Conservation (phyloP, 208 protist species). For the Naegleria lovaniensis region DNA sequence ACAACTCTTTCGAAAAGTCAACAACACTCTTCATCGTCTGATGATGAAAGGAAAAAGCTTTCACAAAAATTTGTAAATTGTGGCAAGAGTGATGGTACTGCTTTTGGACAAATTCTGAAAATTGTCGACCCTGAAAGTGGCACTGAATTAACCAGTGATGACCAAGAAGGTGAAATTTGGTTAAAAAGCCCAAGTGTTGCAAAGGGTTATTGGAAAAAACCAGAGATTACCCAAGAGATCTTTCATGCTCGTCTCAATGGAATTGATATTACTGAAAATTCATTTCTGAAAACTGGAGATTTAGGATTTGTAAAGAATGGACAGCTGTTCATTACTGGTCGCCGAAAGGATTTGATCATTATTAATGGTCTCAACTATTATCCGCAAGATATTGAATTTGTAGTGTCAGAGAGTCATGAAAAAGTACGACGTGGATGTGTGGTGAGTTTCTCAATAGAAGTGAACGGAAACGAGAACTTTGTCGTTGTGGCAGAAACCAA, state of each 20-base stretch:
- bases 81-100: background rate
- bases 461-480: background rate
- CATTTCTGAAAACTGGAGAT: conserved; percentile 18
- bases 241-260: background rate
- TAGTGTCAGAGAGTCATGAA: background rate
- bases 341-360: conserved; percentile 5
- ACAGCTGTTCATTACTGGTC: background rate
- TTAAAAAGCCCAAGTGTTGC: background rate
- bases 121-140: background rate
- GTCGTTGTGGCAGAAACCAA: background rate
- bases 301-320: background rate
- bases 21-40: too few species aligned
- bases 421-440: background rate
- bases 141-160: background rate
- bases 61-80: background rate
- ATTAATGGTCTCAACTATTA: background rate
- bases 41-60: background rate
- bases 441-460: background rate
- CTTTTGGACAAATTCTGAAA: background rate
- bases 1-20: too few species aligned
- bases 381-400: conserved; percentile 9
- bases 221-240: background rate
- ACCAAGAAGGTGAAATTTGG: background rate
- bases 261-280: too few species aligned
- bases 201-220: background rate